Evolutionary conservation across 352 stramenopile genomes (phyloP).

Genomic region (Pythium folliculosum): DNA sequence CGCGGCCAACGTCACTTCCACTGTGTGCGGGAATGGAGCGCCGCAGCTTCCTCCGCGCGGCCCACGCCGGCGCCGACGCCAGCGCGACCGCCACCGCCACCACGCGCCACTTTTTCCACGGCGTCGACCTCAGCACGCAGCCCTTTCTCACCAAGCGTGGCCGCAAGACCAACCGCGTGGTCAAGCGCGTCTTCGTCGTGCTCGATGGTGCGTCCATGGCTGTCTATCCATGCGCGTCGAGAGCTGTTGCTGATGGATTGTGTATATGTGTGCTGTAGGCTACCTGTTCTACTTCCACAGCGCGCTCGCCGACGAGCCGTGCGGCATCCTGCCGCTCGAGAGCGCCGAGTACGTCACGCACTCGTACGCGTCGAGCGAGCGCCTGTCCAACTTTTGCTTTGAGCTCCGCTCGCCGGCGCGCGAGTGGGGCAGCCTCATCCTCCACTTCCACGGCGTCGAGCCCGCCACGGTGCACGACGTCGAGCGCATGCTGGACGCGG

Average conservation of each 20-base stretch:
- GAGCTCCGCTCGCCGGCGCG: slow-evolving; percentile 63
- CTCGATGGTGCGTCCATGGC: slow-evolving; percentile 47
- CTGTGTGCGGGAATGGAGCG: slow-evolving; percentile 21
- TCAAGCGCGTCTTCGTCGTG: slow-evolving; percentile 77
- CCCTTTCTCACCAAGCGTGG: slow-evolving; percentile 76
- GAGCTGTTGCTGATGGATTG: background rate
- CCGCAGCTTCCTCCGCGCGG: slow-evolving; percentile 24
- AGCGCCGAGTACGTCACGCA: slow-evolving; percentile 70
- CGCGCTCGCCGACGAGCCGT: slow-evolving; percentile 46
- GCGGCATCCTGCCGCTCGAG: slow-evolving; percentile 61
- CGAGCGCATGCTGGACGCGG: slow-evolving; percentile 53
- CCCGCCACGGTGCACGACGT: slow-evolving; percentile 45
- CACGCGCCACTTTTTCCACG: slow-evolving; percentile 50
- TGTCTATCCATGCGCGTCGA: too few species aligned
- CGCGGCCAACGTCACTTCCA: too few species aligned
- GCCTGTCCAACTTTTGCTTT: slow-evolving; percentile 73
- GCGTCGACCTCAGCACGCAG: slow-evolving; percentile 62
- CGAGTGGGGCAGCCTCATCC: slow-evolving; percentile 70
- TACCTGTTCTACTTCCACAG: slow-evolving; percentile 85
- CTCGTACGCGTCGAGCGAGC: slow-evolving; percentile 65
- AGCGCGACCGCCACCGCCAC: background rate
- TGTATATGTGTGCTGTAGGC: slow-evolving; percentile 27
- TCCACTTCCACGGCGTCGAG: slow-evolving; percentile 72
- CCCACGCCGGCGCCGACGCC: background rate
- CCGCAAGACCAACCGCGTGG: slow-evolving; percentile 60